Evolutionary conservation across 148 eudicot species (phyloP), one percentile per base, ranked within the genome.

Genomic region (Amaranthus palmeri): DNA sequence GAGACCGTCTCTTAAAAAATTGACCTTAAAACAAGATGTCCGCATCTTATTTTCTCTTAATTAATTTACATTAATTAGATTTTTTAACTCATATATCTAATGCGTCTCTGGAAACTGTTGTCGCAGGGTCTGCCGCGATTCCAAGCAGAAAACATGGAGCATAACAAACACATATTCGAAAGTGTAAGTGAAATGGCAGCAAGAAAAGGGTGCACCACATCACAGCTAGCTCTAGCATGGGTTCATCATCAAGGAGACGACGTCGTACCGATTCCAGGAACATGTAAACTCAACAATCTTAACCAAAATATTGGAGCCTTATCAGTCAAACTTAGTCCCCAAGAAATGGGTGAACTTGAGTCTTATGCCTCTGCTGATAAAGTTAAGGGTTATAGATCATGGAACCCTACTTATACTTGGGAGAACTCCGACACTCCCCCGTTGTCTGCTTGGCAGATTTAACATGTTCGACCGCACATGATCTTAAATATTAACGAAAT

Each of bases 221-320:
- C 79, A 40, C 74, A 63, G 3, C 36, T 76, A 9, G 79, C 71
- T 44, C 71, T 76, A 47, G 74, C 74, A 8, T 76, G 79, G 74
- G 65, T 76, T 42, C 74, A 76, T 10, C 74, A 76, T 42, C 79
- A 48, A 71, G 79, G 74, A 15, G 40, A 13, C 3, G 79, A 76
- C 45, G 74, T 76, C 6, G 64, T 65, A 49, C 79, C 79, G 1
- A 76, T 76, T 47, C 79, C 79, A 2, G 79, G 79, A 8, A 76
- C 79, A 40, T 70, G 57, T 57, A 76, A 70, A 74, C 15, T 65
- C 14, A 46, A 76, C 2, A 76, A 71, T 41, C 54, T 76, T 41
- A 11, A 70, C 10, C 56, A 76, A 14, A 76, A 76, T 43, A 76
- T 76, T 6, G 44, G 18, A 40, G 74, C 79, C 48, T 56, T 64